Percentiles rank a stretch among this genome's conserved stretches.
These are phyloP conservation scores for Sclerotinia borealis DNA, from an alignment of 2,329 filamentous ascomycete genomes.

Conservation along the genomic window DNA sequence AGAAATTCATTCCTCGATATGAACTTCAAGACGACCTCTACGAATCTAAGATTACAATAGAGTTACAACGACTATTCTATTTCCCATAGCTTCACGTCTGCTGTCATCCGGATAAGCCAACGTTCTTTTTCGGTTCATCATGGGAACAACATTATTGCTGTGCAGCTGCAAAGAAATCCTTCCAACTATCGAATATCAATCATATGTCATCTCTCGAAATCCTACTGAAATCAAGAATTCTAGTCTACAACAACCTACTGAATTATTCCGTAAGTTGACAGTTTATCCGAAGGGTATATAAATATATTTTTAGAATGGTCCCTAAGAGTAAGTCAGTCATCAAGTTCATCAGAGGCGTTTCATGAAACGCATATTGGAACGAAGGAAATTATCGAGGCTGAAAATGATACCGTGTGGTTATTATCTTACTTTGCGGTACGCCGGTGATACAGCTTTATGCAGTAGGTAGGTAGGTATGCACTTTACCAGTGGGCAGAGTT, in stretches of 20 bases:
- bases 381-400: neutral
- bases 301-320: conserved; percentile 1
- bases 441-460: neutral
- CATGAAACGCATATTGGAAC: neutral
- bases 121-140: neutral
- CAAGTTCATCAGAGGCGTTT: neutral
- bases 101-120: conserved; percentile 1
- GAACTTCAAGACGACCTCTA: neutral
- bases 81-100: neutral
- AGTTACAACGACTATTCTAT: conserved; percentile 2
- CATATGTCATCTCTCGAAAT: neutral
- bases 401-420: neutral
- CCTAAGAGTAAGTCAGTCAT: neutral
- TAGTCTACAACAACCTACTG: neutral
- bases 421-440: neutral
- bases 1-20: neutral
- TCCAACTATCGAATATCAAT: neutral
- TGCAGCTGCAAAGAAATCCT: conserved; percentile 1
- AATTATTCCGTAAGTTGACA: neutral
- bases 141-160: neutral
- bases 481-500: neutral
- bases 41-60: neutral
- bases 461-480: neutral
- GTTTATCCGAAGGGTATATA: neutral
- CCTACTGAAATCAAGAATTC: neutral